Evolutionary conservation across 225 moss, liverwort and hornwort genomes (phyloP), one percentile per base, ranked within the genome.

Genomic region (Ulota crispa): DNA sequence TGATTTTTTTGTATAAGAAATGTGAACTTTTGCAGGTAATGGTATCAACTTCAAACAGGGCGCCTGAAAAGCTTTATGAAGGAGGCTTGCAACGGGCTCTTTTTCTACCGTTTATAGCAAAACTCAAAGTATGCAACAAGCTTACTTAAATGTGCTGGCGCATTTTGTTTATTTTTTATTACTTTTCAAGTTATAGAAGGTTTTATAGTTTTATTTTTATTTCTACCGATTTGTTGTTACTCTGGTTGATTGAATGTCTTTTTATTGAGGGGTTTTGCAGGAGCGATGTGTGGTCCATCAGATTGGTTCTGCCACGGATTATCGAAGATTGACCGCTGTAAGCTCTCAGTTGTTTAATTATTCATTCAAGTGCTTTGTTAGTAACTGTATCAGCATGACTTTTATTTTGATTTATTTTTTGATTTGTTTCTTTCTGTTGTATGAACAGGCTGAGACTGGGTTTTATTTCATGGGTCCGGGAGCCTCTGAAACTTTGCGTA

Each of bases 11-110:
- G 10, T 42, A 0, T 47, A 37, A 52, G 67, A 52, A 12, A 55
- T 18, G 4, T 41, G 68, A 23, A 32, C n/a, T 23, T 64, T 83
- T 79, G 80, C 88, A 95, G 95, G 91, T 96, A 34, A 76, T 96
- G 74, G 91, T 96, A 56, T 92, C 96, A 68, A 96, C 96, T 56
- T 96, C 96, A 73, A 96, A 96, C 43, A 90, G 96, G 84, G 92
- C 91, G 65, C 96, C 96, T 56, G 90, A 96, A 64, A 89, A 92
- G 68, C 93, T 96, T 13, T 96, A 96, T 74, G 93, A 96, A 80
- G 94, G 94, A 54, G 96, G 96, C 64, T 82, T 96, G 88, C 96
- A 96, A 85, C 89, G 96, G 70, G 91, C 92, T 75, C 84, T 94
- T 53, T 96, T 96, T 76, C 82, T 96, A 66, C 96, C 92, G 23